Percentiles rank a stretch among this genome's conserved stretches.
phyloP scores from a whole-genome alignment of 352 stramenopile genomes.

The Phytopythium delawarense region DNA sequence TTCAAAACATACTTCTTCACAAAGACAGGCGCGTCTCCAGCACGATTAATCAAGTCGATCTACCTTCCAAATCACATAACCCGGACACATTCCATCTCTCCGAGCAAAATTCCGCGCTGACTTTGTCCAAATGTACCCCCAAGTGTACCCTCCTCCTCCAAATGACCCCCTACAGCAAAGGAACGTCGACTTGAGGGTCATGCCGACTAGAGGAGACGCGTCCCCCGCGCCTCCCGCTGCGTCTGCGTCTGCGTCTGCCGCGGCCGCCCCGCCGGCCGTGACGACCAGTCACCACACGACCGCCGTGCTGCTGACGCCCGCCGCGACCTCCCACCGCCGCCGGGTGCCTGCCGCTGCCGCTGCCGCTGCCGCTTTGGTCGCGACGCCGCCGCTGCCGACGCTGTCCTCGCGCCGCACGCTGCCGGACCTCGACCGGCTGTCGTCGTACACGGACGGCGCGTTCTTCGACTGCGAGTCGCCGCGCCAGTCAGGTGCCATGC shows the following conservation, averaged over 20 bases:
- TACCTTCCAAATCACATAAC: neutral
- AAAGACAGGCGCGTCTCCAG: neutral
- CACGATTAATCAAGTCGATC: no score
- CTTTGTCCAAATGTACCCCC: neutral
- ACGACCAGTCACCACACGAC: neutral
- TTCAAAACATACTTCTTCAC: neutral
- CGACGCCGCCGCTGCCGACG: neutral
- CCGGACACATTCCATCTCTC: no score
- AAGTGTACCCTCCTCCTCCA: neutral
- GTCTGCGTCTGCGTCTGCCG: no score
- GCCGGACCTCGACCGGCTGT: slow-evolving; percentile 30
- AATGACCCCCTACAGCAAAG: no score
- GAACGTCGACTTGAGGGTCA: neutral
- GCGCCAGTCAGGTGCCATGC: slow-evolving; percentile 22
- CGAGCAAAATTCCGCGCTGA: neutral
- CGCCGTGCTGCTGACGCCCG: neutral
- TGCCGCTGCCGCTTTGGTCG: no score
- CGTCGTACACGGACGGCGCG: slow-evolving; percentile 38
- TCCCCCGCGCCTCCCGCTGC: neutral
- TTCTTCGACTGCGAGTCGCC: slow-evolving; percentile 40
- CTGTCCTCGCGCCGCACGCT: slow-evolving; percentile 6
- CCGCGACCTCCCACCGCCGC: neutral
- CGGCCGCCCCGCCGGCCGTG: neutral
- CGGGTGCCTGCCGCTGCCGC: neutral
- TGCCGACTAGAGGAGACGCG: neutral